Percentiles rank a stretch among this genome's conserved stretches.
phyloP scores from a whole-genome alignment of 192 early-diverging fungal genomes.

The Thamnidium elegans region DNA sequence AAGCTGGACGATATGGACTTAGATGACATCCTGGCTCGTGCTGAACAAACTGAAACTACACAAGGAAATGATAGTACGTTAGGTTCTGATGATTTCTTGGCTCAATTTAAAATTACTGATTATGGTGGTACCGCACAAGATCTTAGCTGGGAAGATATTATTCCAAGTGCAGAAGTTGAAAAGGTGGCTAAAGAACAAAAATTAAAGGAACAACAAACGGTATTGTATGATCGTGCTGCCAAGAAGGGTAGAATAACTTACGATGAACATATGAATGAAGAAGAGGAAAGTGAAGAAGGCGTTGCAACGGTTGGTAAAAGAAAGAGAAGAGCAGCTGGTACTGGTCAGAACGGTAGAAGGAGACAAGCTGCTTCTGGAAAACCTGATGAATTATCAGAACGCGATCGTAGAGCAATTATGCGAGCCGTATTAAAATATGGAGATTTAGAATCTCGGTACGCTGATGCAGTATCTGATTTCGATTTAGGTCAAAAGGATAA shows the following conservation, averaged over 20 bases:
- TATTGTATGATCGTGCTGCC: constrained; percentile 43
- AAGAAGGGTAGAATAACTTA: constrained; percentile 28
- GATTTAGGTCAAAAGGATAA: constrained; percentile 69
- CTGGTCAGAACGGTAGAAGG: constrained; percentile 32
- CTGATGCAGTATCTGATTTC: constrained; percentile 78
- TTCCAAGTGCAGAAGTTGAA: constrained; percentile 82
- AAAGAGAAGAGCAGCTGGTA: neutral
- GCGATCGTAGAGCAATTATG: constrained; percentile 81
- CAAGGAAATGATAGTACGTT: constrained; percentile 56
- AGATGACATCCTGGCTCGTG: constrained; percentile 95
- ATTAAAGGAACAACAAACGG: constrained; percentile 53
- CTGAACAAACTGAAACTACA: constrained; percentile 84
- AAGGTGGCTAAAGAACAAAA: constrained; percentile 66
- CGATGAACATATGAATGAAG: constrained; percentile 23
- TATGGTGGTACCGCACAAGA: constrained; percentile 64
- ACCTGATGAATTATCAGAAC: constrained; percentile 56
- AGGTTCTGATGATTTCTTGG: constrained; percentile 90
- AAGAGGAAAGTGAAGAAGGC: constrained; percentile 1
- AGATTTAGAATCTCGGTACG: constrained; percentile 71
- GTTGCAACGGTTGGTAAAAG: neutral
- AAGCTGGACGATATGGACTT: constrained; percentile 93
- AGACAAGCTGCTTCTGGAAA: constrained; percentile 12
- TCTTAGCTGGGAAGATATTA: constrained; percentile 93
- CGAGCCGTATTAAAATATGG: constrained; percentile 84
- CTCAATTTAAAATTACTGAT: constrained; percentile 92